Evolutionary conservation across 2,329 filamentous ascomycete genomes (phyloP), one percentile per base, ranked within the genome.

Genomic region (Purpureocillium takamizusanense): DNA sequence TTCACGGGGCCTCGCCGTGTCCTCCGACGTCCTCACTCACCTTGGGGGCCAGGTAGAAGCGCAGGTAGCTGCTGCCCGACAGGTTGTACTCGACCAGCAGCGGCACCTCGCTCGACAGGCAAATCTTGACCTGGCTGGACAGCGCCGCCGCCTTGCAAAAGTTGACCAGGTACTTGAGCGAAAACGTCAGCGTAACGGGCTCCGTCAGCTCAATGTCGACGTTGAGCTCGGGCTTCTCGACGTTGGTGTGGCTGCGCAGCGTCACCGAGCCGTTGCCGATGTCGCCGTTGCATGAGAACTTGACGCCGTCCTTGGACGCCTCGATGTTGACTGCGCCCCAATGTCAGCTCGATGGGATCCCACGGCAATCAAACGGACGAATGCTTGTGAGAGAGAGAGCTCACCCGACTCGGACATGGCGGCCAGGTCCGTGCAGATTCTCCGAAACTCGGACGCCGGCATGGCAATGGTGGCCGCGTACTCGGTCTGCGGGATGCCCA

Each of bases 31-130:
- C 10, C 21, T 25, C 21, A 57, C 75, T 43, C 67, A 92, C 92
- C 88, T 98, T 98, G 49, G 92, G 92, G 48, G 92, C 92, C 53
- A 98, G 79, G 68, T 97, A 98, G 78, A 97, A 98, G 56, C 90
- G 80, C 65, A 98, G 67, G 64, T 92, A 92, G 63, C 86, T 92
- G 69, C 79, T 87, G 48, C 85, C 83, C 39, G 74, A 72, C 44
- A 95, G 67, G 39, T 69, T 72, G 65, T 97, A 98, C 71, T 98
- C 92, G 33, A 98, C 92, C 52, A 97, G 72, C 49, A 98, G 79
- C 21, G 92, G 92, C 37, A 98, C 90, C 67, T 98, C 92, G 64
- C 88, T 89, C 38, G 90, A 97, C 51, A 98, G 76, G 67, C 85
- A 94, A 52, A 98, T 81, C 69, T 85, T 92, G 65, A 98, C 94